Percentiles rank a stretch among this genome's conserved stretches.
Evolutionary conservation across 805 yeast species (phyloP).

Genomic region (Saturnispora sanitii): DNA sequence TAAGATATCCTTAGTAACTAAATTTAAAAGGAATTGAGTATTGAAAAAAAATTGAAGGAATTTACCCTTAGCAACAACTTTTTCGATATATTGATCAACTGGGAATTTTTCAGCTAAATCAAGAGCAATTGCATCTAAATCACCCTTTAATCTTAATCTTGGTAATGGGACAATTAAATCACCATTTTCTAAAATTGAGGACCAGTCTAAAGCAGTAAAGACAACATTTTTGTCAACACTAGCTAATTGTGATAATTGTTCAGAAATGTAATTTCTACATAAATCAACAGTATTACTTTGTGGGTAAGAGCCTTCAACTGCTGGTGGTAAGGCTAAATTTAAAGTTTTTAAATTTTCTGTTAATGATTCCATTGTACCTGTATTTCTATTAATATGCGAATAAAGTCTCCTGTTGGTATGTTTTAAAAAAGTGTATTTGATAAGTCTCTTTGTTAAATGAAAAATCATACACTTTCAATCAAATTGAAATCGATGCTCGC

Average conservation of each 20-base stretch:
- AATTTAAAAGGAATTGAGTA: conserved; percentile 52
- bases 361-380: conserved; percentile 16
- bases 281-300: conserved; percentile 74
- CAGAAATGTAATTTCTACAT: conserved; percentile 80
- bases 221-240: conserved; percentile 62
- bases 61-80: conserved; percentile 77
- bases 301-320: conserved; percentile 56
- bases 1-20: conserved; percentile 63
- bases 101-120: conserved; percentile 78
- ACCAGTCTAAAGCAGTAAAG: conserved; percentile 81
- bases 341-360: conserved; percentile 19
- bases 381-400: conserved; percentile 2
- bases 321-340: conserved; percentile 31
- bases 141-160: conserved; percentile 76
- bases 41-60: conserved; percentile 84
- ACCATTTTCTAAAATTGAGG: conserved; percentile 79
- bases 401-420: conserved; percentile 2
- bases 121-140: conserved; percentile 61
- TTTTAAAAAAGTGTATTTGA: conserved; percentile 1
- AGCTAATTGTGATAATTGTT: conserved; percentile 63
- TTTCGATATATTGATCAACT: conserved; percentile 54
- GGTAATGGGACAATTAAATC: conserved; percentile 91
- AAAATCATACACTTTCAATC: conserved; percentile 6
- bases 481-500: not conserved
- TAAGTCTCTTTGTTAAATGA: conserved; percentile 6